phyloP scores from a whole-genome alignment of 108 stramenopile species.

The Cylindrotheca closterium region DNA sequence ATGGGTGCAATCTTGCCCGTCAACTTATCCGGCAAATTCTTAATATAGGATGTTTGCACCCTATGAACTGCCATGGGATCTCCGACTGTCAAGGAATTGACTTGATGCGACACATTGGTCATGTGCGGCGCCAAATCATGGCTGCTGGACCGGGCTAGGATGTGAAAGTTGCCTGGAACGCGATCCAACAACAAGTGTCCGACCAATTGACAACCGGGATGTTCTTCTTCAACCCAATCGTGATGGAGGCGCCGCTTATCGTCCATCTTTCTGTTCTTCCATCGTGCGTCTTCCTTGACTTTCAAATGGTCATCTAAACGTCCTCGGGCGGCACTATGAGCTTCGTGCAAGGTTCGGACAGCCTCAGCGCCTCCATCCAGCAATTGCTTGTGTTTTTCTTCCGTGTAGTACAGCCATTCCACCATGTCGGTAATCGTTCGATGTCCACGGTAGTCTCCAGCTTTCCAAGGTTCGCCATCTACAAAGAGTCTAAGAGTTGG shows the following conservation, averaged over 20 bases:
- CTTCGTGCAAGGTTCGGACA: slow-evolving; percentile 25
- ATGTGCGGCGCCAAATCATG: slow-evolving; percentile 85
- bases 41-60: slow-evolving; percentile 1
- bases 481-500: slow-evolving; percentile 89
- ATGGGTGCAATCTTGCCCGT: slow-evolving; percentile 53
- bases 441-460: slow-evolving; percentile 76
- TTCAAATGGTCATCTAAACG: slow-evolving; percentile 31
- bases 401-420: slow-evolving; percentile 51
- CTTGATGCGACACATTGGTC: slow-evolving; percentile 90
- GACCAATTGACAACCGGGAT: slow-evolving; percentile 81
- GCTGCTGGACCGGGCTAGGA: slow-evolving; percentile 77
- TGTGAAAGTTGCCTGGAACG: slow-evolving; percentile 94
- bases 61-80: slow-evolving; percentile 25
- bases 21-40: slow-evolving; percentile 17
- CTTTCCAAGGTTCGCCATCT: slow-evolving; percentile 48
- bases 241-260: slow-evolving; percentile 22
- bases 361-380: not conserved
- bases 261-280: slow-evolving; percentile 24
- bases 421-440: slow-evolving; percentile 79
- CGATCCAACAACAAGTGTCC: slow-evolving; percentile 82
- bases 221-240: slow-evolving; percentile 50
- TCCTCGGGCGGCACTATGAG: slow-evolving; percentile 28
- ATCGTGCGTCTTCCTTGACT: slow-evolving; percentile 28
- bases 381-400: slow-evolving; percentile 44
- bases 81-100: slow-evolving; percentile 86